Evolutionary conservation across 1,139 yeast genomes (phyloP).

Genomic region (Sugiyamaella novakii): DNA sequence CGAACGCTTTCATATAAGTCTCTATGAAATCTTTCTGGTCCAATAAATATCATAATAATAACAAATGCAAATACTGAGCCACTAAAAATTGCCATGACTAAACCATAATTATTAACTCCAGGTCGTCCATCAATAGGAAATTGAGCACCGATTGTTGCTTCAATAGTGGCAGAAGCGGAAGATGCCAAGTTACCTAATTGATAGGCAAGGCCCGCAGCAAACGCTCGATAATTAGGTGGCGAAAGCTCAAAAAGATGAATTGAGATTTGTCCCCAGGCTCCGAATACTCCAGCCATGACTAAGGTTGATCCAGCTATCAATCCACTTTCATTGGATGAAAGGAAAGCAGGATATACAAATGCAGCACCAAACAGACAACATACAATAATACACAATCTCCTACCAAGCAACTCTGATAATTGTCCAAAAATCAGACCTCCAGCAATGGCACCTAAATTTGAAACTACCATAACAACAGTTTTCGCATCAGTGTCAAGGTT

Average conservation of each 20-base stretch:
- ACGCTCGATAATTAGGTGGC: conserved; percentile 57
- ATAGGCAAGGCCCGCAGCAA: conserved; percentile 56
- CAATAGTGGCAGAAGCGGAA: conserved; percentile 62
- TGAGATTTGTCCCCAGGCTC: conserved; percentile 59
- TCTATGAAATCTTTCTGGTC: conserved; percentile 49
- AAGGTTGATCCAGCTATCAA: conserved; percentile 55
- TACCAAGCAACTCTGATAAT: conserved; percentile 50
- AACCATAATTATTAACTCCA: conserved; percentile 44
- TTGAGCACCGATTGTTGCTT: conserved; percentile 53
- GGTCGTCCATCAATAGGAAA: conserved; percentile 46
- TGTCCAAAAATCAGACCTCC: conserved; percentile 56
- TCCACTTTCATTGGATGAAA: conserved; percentile 43
- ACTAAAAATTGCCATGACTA: conserved; percentile 62
- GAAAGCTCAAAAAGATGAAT: conserved; percentile 56
- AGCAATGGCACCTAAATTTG: conserved; percentile 53
- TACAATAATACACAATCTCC: conserved; percentile 49
- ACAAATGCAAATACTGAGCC: conserved; percentile 59
- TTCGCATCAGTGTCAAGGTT: conserved; percentile 42
- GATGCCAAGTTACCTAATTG: conserved; percentile 63
- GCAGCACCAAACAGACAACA: conserved; percentile 55
- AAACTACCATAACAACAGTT: conserved; percentile 52
- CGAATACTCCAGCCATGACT: conserved; percentile 57
- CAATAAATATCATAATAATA: conserved; percentile 49
- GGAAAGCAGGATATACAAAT: conserved; percentile 57
- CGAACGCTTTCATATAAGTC: conserved; percentile 9